phyloP scores from a whole-genome alignment of 2,329 filamentous ascomycete genomes.

The Stagonosporopsis chrysanthemi region DNA sequence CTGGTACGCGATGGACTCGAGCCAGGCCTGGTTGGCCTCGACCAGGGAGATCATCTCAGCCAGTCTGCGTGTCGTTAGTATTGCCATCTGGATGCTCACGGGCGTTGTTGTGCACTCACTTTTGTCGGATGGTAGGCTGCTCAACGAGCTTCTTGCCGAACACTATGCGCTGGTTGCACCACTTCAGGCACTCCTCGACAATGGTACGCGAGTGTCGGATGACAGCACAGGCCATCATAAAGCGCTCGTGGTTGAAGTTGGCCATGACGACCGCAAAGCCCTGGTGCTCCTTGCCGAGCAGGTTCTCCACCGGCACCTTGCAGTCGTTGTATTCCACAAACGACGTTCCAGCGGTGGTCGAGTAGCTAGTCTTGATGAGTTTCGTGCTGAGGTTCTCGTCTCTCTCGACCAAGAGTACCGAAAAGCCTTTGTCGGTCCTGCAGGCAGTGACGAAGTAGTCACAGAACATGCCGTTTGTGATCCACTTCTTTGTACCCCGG shows the following conservation, averaged over 20 bases:
- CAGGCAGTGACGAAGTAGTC: constrained; percentile 87
- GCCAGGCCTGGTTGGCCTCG: constrained; percentile 85
- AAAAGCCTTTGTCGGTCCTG: constrained; percentile 79
- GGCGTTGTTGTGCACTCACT: constrained; percentile 57
- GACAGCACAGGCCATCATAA: constrained; percentile 74
- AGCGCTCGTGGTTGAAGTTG: constrained; percentile 90
- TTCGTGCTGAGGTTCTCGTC: constrained; percentile 78
- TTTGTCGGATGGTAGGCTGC: constrained; percentile 81
- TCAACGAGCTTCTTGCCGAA: constrained; percentile 84
- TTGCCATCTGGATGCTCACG: not conserved
- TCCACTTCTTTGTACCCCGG: constrained; percentile 82
- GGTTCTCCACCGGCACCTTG: constrained; percentile 79
- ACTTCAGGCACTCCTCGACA: constrained; percentile 86
- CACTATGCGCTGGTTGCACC: constrained; percentile 85
- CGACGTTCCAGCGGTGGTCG: constrained; percentile 77
- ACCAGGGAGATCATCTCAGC: constrained; percentile 86
- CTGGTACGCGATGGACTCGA: constrained; percentile 84
- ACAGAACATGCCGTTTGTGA: constrained; percentile 79
- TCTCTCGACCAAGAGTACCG: constrained; percentile 77
- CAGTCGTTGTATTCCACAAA: constrained; percentile 86
- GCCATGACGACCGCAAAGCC: constrained; percentile 83
- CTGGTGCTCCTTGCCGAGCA: constrained; percentile 84
- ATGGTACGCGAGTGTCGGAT: constrained; percentile 72
- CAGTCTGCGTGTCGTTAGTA: constrained; percentile 58
- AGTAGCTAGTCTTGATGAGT: constrained; percentile 83